These are phyloP conservation scores for Cytospora mali DNA, from an alignment of 2,329 filamentous ascomycete species.

Conservation along the genomic window DNA sequence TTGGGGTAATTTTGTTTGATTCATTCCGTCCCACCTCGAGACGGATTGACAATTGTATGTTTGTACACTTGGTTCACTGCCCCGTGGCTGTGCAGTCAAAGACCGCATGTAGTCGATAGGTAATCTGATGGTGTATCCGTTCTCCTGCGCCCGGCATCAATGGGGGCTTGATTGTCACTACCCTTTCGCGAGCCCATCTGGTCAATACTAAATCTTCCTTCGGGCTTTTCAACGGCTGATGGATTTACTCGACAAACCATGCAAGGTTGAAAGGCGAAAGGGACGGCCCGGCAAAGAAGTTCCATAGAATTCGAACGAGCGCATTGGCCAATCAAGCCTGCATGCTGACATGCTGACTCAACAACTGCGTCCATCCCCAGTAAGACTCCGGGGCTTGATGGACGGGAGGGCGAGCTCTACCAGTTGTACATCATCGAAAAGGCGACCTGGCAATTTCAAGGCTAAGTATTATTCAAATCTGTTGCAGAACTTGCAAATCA, in stretches of 20 bases:
- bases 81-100: conserved; percentile 14
- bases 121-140: neutral
- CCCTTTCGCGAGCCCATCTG: neutral
- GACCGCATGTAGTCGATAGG: conserved; percentile 1
- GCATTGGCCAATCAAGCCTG: neutral
- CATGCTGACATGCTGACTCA: neutral
- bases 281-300: conserved; percentile 3
- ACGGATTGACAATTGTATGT: too few relatives aligned
- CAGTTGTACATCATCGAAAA: conserved; percentile 6
- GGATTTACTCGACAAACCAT: neutral
- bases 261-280: neutral
- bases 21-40: neutral
- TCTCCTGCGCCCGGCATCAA: neutral
- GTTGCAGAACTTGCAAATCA: neutral
- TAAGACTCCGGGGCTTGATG: neutral
- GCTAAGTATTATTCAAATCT: neutral
- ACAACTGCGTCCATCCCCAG: neutral
- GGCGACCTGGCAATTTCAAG: neutral
- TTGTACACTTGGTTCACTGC: conserved; percentile 10
- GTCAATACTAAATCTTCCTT: neutral
- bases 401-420: neutral
- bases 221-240: neutral
- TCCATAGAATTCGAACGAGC: neutral
- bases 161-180: neutral
- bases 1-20: neutral